Percentiles rank a stretch among this genome's conserved stretches.
phyloP scores from a whole-genome alignment of 176 grass and related monocot genomes.

The Aegilops speltoides region DNA sequence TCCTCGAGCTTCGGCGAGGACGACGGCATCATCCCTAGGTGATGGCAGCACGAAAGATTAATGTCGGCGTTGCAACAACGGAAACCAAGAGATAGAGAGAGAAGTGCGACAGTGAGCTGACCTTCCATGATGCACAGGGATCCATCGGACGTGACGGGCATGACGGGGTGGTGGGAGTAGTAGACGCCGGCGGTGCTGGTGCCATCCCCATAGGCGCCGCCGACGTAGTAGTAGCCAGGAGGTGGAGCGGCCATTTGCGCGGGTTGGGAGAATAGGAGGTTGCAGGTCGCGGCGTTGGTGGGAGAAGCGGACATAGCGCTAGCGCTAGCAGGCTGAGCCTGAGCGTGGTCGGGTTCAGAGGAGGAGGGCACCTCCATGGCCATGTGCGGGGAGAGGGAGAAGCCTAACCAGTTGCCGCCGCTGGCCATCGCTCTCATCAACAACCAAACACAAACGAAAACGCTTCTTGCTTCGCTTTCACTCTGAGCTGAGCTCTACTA shows the following conservation, averaged over 20 bases:
- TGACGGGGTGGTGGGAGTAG: slow-evolving; percentile 54
- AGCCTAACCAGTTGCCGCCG: slow-evolving; percentile 72
- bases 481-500: neutral
- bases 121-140: slow-evolving; percentile 90
- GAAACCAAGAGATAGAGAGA: neutral
- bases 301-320: slow-evolving; percentile 27
- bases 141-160: slow-evolving; percentile 81
- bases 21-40: slow-evolving; percentile 64
- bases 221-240: slow-evolving; percentile 54
- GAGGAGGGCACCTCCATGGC: slow-evolving; percentile 51
- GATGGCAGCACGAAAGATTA: slow-evolving; percentile 2
- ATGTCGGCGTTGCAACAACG: neutral
- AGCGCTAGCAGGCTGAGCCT: slow-evolving; percentile 26
- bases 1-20: slow-evolving; percentile 95
- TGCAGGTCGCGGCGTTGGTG: slow-evolving; percentile 30
- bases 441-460: slow-evolving; percentile 14
- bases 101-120: slow-evolving; percentile 11
- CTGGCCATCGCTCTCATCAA: slow-evolving; percentile 57
- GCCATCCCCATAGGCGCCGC: slow-evolving; percentile 61
- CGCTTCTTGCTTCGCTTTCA: neutral
- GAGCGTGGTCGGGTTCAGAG: slow-evolving; percentile 33
- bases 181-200: slow-evolving; percentile 55
- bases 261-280: slow-evolving; percentile 64
- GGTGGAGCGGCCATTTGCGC: slow-evolving; percentile 29
- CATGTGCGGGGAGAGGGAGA: slow-evolving; percentile 82